phyloP scores from a whole-genome alignment of 164 flowering plant genomes.

The Santalum album region DNA sequence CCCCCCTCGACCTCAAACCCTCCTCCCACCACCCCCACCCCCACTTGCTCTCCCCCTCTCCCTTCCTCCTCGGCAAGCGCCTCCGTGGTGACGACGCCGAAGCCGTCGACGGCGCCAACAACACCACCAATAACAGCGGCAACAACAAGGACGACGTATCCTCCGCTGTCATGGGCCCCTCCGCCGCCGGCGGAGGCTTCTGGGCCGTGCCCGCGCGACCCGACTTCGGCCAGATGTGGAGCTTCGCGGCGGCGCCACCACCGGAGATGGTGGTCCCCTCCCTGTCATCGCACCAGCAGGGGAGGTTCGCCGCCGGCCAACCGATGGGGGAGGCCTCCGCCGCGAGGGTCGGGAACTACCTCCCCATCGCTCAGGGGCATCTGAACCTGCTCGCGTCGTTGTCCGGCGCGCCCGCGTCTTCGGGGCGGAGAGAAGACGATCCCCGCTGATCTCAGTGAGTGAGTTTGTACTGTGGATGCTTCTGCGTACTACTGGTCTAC shows the following conservation, averaged over 20 bases:
- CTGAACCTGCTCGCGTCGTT: conserved; percentile 66
- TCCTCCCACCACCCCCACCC: neutral
- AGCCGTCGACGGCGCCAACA: conserved; percentile 4
- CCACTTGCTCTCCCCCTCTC: conserved; percentile 30
- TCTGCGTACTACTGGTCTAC: neutral
- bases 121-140: conserved; percentile 7
- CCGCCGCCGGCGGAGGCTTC: conserved; percentile 46
- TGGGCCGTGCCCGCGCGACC: conserved; percentile 84
- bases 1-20: conserved; percentile 45
- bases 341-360: conserved; percentile 63
- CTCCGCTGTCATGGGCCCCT: conserved; percentile 22
- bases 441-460: conserved; percentile 29
- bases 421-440: conserved; percentile 52
- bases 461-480: no score
- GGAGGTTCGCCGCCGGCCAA: conserved; percentile 22
- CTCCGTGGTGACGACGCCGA: conserved; percentile 46
- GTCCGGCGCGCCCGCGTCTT: conserved; percentile 38
- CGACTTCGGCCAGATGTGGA: conserved; percentile 78
- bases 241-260: conserved; percentile 52
- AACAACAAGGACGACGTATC: conserved; percentile 23
- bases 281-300: conserved; percentile 20
- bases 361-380: conserved; percentile 56
- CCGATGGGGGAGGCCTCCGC: conserved; percentile 67
- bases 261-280: conserved; percentile 42
- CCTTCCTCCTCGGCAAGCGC: conserved; percentile 76